phyloP scores from a whole-genome alignment of 345 rosid genomes.

The Eutrema japonicum region DNA sequence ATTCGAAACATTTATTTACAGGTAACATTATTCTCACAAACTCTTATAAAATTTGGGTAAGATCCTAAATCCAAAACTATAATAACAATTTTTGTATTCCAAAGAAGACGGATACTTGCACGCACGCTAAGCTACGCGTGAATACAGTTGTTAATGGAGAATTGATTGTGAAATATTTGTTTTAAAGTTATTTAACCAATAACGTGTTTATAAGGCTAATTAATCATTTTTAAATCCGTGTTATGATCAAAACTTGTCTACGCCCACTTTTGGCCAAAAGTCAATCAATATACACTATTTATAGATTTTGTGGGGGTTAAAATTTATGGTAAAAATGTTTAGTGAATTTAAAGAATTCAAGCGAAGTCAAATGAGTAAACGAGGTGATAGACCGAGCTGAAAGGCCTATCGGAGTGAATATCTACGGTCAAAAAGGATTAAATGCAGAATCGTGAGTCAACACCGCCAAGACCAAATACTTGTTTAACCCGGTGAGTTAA shows the following conservation, averaged over 20 bases:
- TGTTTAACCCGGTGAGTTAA: too few species aligned
- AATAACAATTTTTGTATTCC: background rate
- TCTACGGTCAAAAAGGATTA: too few species aligned
- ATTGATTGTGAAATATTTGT: background rate
- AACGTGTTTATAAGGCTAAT: conserved; percentile 12
- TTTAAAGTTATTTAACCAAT: background rate
- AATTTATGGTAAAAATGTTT: too few species aligned
- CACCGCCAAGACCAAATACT: too few species aligned
- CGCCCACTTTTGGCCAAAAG: background rate
- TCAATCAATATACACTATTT: background rate
- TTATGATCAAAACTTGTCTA: background rate
- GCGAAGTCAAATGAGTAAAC: too few species aligned
- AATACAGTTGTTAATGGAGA: background rate
- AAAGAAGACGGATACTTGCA: background rate
- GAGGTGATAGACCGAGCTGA: too few species aligned
- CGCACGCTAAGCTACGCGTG: conserved; percentile 24
- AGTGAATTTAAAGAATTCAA: too few species aligned
- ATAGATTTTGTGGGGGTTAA: too few species aligned
- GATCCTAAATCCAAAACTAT: background rate
- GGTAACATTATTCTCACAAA: background rate
- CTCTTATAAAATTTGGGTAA: background rate
- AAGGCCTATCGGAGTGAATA: too few species aligned
- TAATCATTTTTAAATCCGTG: background rate
- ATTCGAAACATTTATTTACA: background rate
- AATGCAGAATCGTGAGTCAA: too few species aligned